These are phyloP conservation scores for Chlamydomonas applanata DNA, from an alignment of 139 green algal genomes.

Conservation along the genomic window DNA sequence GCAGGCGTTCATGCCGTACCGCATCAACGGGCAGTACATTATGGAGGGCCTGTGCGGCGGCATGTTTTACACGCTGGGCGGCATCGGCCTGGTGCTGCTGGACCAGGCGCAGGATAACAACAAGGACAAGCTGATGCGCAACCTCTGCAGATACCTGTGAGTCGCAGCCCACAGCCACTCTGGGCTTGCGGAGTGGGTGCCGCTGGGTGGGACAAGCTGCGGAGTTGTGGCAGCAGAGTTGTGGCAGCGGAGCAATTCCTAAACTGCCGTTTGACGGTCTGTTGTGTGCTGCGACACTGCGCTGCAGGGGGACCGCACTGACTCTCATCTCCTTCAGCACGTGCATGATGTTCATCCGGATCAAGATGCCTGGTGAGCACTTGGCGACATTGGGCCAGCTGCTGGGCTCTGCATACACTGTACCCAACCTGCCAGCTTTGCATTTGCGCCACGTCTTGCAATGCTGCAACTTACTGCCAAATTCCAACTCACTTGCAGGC, in stretches of 20 bases:
- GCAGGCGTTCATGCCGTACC: constrained; percentile 57
- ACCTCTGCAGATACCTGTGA: constrained; percentile 14
- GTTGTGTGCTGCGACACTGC: no score
- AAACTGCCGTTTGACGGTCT: no score
- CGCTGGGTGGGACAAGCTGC: no score
- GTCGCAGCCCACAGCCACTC: background rate
- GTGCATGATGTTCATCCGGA: constrained; percentile 31
- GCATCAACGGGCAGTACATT: constrained; percentile 70
- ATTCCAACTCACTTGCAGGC: no score
- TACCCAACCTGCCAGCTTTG: no score
- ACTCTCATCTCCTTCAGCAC: constrained; percentile 11
- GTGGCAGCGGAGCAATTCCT: no score
- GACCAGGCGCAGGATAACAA: constrained; percentile 25
- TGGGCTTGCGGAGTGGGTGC: no score
- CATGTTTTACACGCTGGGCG: constrained; percentile 66
- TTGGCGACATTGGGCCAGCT: no score
- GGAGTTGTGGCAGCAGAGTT: no score
- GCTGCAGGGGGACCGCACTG: background rate
- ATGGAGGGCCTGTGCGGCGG: constrained; percentile 61
- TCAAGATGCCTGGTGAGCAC: constrained; percentile 57
- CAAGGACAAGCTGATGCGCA: constrained; percentile 15
- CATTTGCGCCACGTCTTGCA: no score
- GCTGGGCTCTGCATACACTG: no score
- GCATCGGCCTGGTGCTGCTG: constrained; percentile 30
- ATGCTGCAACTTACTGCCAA: no score